Conservation (phyloP, 306 rosid species). For the Vigna mungo region DNA sequence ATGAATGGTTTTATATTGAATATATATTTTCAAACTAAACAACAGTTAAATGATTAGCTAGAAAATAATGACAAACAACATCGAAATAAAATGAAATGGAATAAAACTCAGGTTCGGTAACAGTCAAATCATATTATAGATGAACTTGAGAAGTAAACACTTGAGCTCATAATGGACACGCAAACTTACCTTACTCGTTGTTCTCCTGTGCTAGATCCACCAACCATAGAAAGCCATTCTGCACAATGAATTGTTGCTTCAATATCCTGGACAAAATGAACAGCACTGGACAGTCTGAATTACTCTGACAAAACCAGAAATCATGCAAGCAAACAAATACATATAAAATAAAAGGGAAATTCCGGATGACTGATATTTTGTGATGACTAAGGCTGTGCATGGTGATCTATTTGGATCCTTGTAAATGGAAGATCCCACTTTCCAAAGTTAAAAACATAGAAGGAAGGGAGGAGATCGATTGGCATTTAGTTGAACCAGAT, state of each 20-base stretch:
- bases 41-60: not conserved
- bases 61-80: constrained; percentile 34
- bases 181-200: constrained; percentile 76
- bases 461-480: not conserved
- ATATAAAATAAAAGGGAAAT: constrained; percentile 23
- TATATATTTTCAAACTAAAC: constrained; percentile 9
- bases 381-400: not conserved
- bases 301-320: constrained; percentile 48
- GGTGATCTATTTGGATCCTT: not conserved
- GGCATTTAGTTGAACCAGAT: not conserved
- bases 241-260: constrained; percentile 99
- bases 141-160: constrained; percentile 19
- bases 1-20: not conserved
- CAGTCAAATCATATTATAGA: constrained; percentile 23
- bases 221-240: constrained; percentile 98
- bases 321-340: constrained; percentile 43
- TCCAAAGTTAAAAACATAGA: not conserved
- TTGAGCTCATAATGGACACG: constrained; percentile 26
- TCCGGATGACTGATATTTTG: constrained; percentile 8
- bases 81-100: constrained; percentile 9
- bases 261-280: constrained; percentile 81
- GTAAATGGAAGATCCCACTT: not conserved
- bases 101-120: constrained; percentile 7
- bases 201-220: constrained; percentile 96
- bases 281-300: constrained; percentile 54